Evolutionary conservation across 108 stramenopile species (phyloP), one percentile per base, ranked within the genome.

Genomic region (Bacterosira constricta): DNA sequence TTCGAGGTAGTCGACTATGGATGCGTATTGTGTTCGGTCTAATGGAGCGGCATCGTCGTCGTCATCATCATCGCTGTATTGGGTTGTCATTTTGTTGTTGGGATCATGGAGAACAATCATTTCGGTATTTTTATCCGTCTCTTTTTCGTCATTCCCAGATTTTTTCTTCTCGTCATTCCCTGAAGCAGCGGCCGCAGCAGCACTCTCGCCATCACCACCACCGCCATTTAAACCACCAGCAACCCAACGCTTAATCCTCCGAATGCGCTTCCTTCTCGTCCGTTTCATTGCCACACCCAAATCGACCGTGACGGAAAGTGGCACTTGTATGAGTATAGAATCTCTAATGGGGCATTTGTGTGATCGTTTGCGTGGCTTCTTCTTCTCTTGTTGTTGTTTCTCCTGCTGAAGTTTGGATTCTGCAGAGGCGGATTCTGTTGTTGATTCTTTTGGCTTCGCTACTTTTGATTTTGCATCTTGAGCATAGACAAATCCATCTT

Each of bases 1-100:
- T 57, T 95, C 93, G 8, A 95, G 55, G 57, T 95, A 95, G 83
- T 95, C 93, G 5, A 92, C 23, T 3, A 92, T 71, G 4, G 84
- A 84, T 15, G 84, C 85, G 58, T 84, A 92, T 34, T 90, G 83
- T 17, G 81, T 73, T 15, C 64, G 77, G 6, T 75, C 66, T 13
- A 85, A 85, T 1, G 78, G 55, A 34, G 37, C 42, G 26, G 56
- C 67, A 41, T 60, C 66, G 25, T 18, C 32, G 11, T 50, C 76
- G 17, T 81, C 71, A 11, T 77, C 71, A 18, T 56, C 62, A 21
- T 60, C 69, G 9, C n/a, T n/a, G n/a, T n/a, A n/a, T n/a, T n/a
- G n/a, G n/a, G n/a, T n/a, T n/a, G n/a, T n/a, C n/a, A n/a, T n/a
- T n/a, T n/a, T n/a, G n/a, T n/a, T n/a, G n/a, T n/a, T n/a, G n/a